Percentiles rank a stretch among this genome's conserved stretches.
Conservation (phyloP, 2,329 filamentous ascomycete genomes). For the Aaosphaeria arxii region DNA sequence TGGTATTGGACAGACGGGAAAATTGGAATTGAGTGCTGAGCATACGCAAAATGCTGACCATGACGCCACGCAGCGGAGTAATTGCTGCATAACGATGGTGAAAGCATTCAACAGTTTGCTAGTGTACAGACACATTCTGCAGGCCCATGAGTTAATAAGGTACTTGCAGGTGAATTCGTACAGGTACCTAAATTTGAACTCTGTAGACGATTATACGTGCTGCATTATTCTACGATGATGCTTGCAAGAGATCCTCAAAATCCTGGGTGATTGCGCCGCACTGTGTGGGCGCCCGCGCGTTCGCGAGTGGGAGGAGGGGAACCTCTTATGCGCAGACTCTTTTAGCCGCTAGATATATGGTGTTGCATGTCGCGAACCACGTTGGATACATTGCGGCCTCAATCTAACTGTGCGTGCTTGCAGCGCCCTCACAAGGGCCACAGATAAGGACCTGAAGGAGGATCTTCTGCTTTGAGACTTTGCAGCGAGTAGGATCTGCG, state of each 20-base stretch:
- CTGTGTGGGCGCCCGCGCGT: neutral
- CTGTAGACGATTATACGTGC: neutral
- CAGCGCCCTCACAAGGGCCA: neutral
- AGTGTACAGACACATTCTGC: too few relatives aligned
- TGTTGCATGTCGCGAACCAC: neutral
- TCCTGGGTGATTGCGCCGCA: too few relatives aligned
- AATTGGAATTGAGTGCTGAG: too few relatives aligned
- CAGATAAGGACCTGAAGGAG: neutral
- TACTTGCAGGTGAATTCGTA: too few relatives aligned
- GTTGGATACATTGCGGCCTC: neutral
- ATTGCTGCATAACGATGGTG: too few relatives aligned
- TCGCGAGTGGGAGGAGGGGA: neutral
- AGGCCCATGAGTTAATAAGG: too few relatives aligned
- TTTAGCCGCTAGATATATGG: neutral
- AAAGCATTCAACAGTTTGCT: too few relatives aligned
- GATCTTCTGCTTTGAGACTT: neutral
- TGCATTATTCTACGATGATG: too few relatives aligned
- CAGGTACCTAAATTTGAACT: neutral
- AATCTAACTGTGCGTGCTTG: neutral
- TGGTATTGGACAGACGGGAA: too few relatives aligned
- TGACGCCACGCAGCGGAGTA: too few relatives aligned
- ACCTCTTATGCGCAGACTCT: neutral
- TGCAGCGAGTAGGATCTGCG: neutral
- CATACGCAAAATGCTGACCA: too few relatives aligned
- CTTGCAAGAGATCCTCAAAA: too few relatives aligned